Evolutionary conservation across 192 early-diverging fungal genomes (phyloP).

Genomic region (Coemansia sp.): DNA sequence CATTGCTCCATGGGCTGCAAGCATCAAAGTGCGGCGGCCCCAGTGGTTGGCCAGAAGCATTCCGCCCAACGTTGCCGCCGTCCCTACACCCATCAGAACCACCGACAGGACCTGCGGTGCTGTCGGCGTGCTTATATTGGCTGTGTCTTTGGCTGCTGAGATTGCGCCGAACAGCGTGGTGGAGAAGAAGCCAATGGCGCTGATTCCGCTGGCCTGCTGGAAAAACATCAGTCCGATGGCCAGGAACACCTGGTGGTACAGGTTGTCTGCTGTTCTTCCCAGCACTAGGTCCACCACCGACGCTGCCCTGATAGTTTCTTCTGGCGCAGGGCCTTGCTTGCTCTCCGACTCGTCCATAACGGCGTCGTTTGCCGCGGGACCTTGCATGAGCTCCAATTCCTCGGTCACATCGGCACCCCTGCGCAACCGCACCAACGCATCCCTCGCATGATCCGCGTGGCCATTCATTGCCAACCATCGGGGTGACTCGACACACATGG

Average conservation of each 20-base stretch:
- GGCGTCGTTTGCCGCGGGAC: too few species aligned
- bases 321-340: neutral
- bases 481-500: conserved; percentile 74
- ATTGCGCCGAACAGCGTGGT: conserved; percentile 64
- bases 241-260: conserved; percentile 62
- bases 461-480: conserved; percentile 63
- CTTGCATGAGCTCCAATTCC: conserved; percentile 61
- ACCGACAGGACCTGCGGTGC: conserved; percentile 37
- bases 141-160: neutral
- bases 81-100: conserved; percentile 25
- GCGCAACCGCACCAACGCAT: conserved; percentile 57
- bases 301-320: conserved; percentile 3
- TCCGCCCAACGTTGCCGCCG: conserved; percentile 15
- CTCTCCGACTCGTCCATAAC: too few species aligned
- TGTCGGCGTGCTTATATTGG: conserved; percentile 18
- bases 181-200: conserved; percentile 76
- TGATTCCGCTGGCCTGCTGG: conserved; percentile 82
- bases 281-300: conserved; percentile 56
- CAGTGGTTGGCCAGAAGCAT: conserved; percentile 60
- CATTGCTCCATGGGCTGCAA: conserved; percentile 63
- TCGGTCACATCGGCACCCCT: conserved; percentile 45
- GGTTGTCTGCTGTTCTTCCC: conserved; percentile 52
- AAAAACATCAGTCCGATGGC: conserved; percentile 61
- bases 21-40: conserved; percentile 66
- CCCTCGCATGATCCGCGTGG: conserved; percentile 51